A percentile compares a stretch with the other conserved stretches of the same genome.
Conservation (phyloP, 2,329 filamentous ascomycete genomes). For the Ilyonectria robusta region DNA sequence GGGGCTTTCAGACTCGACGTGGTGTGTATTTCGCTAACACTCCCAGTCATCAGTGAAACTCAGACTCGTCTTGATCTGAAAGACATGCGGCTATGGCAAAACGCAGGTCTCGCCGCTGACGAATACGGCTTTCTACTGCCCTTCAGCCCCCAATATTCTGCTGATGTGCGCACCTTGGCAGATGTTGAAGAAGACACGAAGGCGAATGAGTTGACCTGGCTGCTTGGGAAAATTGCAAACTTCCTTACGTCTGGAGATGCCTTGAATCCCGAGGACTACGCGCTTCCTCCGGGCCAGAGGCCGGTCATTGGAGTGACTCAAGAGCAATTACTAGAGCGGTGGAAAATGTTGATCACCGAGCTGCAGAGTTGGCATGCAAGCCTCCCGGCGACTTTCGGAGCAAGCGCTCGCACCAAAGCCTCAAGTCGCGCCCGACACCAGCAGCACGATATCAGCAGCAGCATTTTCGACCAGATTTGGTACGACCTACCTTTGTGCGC, state of each 20-base stretch:
- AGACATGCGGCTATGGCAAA: slow-evolving; percentile 74
- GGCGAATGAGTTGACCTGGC: slow-evolving; percentile 75
- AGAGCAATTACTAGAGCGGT: slow-evolving; percentile 36
- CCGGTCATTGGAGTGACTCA: slow-evolving; percentile 40
- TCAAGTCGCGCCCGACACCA: neutral
- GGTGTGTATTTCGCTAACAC: neutral
- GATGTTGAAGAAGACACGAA: slow-evolving; percentile 75
- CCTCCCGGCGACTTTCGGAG: slow-evolving; percentile 35
- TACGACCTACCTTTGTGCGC: slow-evolving; percentile 75
- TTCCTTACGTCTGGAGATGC: slow-evolving; percentile 72
- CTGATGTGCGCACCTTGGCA: slow-evolving; percentile 59
- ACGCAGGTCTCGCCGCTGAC: slow-evolving; percentile 70
- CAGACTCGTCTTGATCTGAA: slow-evolving; percentile 65
- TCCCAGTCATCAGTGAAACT: slow-evolving; percentile 41
- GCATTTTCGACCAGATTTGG: slow-evolving; percentile 70
- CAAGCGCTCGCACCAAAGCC: slow-evolving; percentile 31
- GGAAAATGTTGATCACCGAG: slow-evolving; percentile 34
- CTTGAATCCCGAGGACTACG: slow-evolving; percentile 52
- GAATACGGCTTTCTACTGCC: slow-evolving; percentile 39
- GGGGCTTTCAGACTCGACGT: rapidly evolving
- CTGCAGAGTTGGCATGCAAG: slow-evolving; percentile 38
- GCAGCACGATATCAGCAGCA: neutral
- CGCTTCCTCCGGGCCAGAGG: slow-evolving; percentile 35
- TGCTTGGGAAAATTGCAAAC: slow-evolving; percentile 76
- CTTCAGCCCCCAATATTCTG: slow-evolving; percentile 55